Conservation (phyloP, 2,329 filamentous ascomycete species). For the Nothophaeocryptopus gaeumannii region DNA sequence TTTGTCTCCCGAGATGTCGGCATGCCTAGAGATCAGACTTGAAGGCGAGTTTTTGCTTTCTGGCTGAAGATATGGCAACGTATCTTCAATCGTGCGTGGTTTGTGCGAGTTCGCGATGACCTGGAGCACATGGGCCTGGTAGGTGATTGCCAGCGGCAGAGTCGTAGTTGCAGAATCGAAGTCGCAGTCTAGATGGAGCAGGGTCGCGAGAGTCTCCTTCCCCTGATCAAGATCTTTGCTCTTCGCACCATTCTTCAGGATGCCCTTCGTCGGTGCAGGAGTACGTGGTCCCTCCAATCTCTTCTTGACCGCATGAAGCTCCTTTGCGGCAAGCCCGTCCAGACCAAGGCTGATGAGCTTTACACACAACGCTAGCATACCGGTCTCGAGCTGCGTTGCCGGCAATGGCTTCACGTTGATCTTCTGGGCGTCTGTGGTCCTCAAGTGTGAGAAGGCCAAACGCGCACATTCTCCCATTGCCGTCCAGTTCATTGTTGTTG, state of each 20-base stretch:
- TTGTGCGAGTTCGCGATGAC: constrained; percentile 61
- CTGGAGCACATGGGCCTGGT: constrained; percentile 64
- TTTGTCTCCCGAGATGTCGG: constrained; percentile 46
- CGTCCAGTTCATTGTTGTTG: constrained; percentile 4
- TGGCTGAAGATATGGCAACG: constrained; percentile 55
- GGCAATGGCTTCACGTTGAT: constrained; percentile 55
- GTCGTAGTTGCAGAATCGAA: constrained; percentile 36
- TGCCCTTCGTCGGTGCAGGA: not conserved
- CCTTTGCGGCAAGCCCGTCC: constrained; percentile 66
- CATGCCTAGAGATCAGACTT: constrained; percentile 53
- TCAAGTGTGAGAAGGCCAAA: constrained; percentile 63
- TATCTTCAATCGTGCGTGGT: constrained; percentile 57
- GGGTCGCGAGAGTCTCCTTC: constrained; percentile 53
- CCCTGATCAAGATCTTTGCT: constrained; percentile 20
- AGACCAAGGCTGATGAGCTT: constrained; percentile 65
- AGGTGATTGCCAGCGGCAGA: constrained; percentile 58
- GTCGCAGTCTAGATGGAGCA: constrained; percentile 59
- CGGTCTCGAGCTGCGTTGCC: constrained; percentile 67
- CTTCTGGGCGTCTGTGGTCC: constrained; percentile 53
- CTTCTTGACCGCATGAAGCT: constrained; percentile 64
- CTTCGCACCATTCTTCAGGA: not conserved
- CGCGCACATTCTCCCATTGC: constrained; percentile 67
- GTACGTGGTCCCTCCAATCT: constrained; percentile 49
- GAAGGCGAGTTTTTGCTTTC: constrained; percentile 56
- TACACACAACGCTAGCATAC: constrained; percentile 66